Conservation (phyloP, 2,329 filamentous ascomycete genomes). For the Fusarium sp. region DNA sequence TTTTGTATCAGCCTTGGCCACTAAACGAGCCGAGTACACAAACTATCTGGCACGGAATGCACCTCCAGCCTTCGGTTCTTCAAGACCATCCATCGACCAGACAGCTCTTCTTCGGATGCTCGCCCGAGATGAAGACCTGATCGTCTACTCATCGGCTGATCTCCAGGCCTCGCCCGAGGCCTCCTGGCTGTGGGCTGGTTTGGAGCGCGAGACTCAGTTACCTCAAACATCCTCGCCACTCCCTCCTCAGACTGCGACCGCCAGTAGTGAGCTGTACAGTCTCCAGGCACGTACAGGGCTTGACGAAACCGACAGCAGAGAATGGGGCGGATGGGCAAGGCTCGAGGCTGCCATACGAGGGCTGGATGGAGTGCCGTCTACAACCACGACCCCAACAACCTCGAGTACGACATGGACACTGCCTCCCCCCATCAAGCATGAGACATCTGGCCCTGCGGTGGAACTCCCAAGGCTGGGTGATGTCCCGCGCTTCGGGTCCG, state of each 20-base stretch:
- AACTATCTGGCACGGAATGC: slow-evolving; percentile 52
- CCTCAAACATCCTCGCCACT: slow-evolving; percentile 37
- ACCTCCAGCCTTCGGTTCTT: slow-evolving; percentile 48
- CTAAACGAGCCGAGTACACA: slow-evolving; percentile 61
- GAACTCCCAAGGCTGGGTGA: slow-evolving; percentile 48
- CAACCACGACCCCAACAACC: slow-evolving; percentile 46
- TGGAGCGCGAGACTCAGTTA: slow-evolving; percentile 60
- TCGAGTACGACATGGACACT: slow-evolving; percentile 51
- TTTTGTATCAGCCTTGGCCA: slow-evolving; percentile 76
- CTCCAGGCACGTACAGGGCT: slow-evolving; percentile 63
- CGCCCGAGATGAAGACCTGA: slow-evolving; percentile 81
- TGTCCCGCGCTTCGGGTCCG: slow-evolving; percentile 46
- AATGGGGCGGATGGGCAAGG: slow-evolving; percentile 85
- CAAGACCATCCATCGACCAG: slow-evolving; percentile 49
- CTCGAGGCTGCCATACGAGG: slow-evolving; percentile 65
- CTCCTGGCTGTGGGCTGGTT: slow-evolving; percentile 84
- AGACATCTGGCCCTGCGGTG: slow-evolving; percentile 45
- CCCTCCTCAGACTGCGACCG: slow-evolving; percentile 35
- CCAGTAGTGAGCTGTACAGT: slow-evolving; percentile 56
- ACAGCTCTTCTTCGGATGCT: slow-evolving; percentile 49
- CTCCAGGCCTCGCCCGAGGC: slow-evolving; percentile 81
- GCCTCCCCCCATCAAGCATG: slow-evolving; percentile 52
- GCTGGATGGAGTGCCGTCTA: slow-evolving; percentile 43
- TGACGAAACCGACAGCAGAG: slow-evolving; percentile 66
- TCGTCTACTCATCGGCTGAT: slow-evolving; percentile 88